Base-by-base conservation (phyloP, 768 basidiomycete species). In the Hortiboletus campestris region DNA sequence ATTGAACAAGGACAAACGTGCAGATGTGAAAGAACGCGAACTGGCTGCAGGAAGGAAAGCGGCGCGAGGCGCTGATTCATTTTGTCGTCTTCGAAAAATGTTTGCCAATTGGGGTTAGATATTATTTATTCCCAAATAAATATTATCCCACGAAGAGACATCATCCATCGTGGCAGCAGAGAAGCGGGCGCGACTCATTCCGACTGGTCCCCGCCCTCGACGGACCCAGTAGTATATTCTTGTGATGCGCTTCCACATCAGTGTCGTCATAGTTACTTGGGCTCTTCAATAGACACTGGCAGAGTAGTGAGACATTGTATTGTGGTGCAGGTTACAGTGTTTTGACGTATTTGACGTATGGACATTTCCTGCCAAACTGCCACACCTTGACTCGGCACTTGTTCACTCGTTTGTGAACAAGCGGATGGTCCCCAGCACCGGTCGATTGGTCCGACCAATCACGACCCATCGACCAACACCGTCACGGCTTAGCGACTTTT, bases 1-100 rank as follows among this genome's bases (percentile, higher is more conserved):
- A 39, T 12, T 25, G 46, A 32, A 13, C 36, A 46, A 51, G 48
- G 43, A 43, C n/a, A n/a, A 36, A 54, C 35, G 59, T 62, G 54
- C 22, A 32, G 31, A 32, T 17, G 56, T 14, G 45, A 35, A 46
- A 35, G 36, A n/a, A 20, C 29, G 20, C 48, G 3, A 42, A 16
- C 12, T 28, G 28, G 10, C 16, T 6, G 52, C 39, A 53, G 38
- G 38, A 12, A 52, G 19, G 41, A 62, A 52, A 50, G 20, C 22
- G 31, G 19, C 39, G 54, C 38, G 17, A 20, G 19, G 57, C 20
- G 16, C 35, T 8, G 19, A 28, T 47, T 28, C 44, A 41, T 46
- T 47, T 50, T 38, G 50, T 22, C 42, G 11, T 31, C 20, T 22
- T 31, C n/a, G 11, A 39, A 49, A 49, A 38, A n/a, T 59, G 25